phyloP scores from a whole-genome alignment of 2,329 filamentous ascomycete species.

The Alternaria rosae region DNA sequence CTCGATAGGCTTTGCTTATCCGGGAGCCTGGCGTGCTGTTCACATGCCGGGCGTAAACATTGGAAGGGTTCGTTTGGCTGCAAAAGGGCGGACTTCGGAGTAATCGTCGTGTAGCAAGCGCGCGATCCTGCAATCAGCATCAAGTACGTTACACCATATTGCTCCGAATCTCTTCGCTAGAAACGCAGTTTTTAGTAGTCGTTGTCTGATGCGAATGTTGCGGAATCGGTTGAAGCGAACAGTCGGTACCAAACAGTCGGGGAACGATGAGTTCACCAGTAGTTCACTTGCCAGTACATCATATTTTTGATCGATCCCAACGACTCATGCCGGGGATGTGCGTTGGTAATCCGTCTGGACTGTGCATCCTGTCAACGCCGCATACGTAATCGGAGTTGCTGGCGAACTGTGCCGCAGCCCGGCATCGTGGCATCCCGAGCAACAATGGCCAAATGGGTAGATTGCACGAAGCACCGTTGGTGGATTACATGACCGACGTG shows the following conservation, averaged over 20 bases:
- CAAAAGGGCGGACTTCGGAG: conserved; percentile 6
- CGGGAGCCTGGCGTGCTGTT: not conserved
- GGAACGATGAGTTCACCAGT: not conserved
- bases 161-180: not conserved
- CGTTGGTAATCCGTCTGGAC: not conserved
- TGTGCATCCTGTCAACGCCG: conserved; percentile 7
- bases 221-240: conserved; percentile 2
- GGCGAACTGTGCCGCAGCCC: conserved; percentile 15
- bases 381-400: conserved; percentile 7
- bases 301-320: not conserved
- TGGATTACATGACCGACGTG: not conserved
- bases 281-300: not conserved
- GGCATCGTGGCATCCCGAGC: not conserved
- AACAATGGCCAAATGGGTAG: not conserved
- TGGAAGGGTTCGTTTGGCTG: not conserved
- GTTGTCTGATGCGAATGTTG: not conserved
- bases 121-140: conserved; percentile 2
- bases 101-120: not conserved
- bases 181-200: not conserved
- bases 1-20: not conserved
- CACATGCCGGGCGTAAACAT: not conserved
- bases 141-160: not conserved
- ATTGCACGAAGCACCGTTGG: not conserved
- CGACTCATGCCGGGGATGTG: not conserved
- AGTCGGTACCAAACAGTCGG: not conserved